A percentile compares a stretch with the other conserved stretches of the same genome.
Evolutionary conservation across 768 basidiomycete genomes (phyloP).

Genomic region (Lentinula aciculospora): DNA sequence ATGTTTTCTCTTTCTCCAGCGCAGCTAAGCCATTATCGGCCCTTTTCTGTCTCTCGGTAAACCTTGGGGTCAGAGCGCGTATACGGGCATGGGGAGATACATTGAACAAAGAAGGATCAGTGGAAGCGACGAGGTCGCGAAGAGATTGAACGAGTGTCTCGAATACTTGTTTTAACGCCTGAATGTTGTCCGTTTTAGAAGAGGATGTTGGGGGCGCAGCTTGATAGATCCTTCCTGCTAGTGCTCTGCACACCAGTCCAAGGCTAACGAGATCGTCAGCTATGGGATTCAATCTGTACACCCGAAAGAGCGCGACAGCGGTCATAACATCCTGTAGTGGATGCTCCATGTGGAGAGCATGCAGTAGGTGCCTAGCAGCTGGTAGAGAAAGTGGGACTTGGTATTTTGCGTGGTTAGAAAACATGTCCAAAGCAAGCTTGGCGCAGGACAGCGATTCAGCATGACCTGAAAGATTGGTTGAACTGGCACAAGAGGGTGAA

Average conservation of each 20-base stretch:
- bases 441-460: constrained; percentile 36
- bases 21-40: neutral
- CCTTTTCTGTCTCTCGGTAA: neutral
- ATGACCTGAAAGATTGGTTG: constrained; percentile 25
- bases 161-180: constrained; percentile 1
- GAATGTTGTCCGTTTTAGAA: neutral
- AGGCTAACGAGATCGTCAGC: constrained; percentile 33
- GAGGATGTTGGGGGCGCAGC: neutral
- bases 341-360: constrained; percentile 28
- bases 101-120: neutral
- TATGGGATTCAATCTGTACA: constrained; percentile 35
- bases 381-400: constrained; percentile 31
- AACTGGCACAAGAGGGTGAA: neutral
- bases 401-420: constrained; percentile 40
- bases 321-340: constrained; percentile 29
- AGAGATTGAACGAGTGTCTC: constrained; percentile 2
- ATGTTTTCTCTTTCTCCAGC: constrained; percentile 4
- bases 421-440: constrained; percentile 34
- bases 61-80: neutral
- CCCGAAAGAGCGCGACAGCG: constrained; percentile 31
- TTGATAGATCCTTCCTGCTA: constrained; percentile 21
- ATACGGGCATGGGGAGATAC: constrained; percentile 1
- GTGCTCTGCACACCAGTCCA: constrained; percentile 36
- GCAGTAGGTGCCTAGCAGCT: constrained; percentile 35
- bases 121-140: neutral